These are phyloP conservation scores for Aspergillus ustus DNA, from an alignment of 2,329 filamentous ascomycete genomes.

Conservation along the genomic window DNA sequence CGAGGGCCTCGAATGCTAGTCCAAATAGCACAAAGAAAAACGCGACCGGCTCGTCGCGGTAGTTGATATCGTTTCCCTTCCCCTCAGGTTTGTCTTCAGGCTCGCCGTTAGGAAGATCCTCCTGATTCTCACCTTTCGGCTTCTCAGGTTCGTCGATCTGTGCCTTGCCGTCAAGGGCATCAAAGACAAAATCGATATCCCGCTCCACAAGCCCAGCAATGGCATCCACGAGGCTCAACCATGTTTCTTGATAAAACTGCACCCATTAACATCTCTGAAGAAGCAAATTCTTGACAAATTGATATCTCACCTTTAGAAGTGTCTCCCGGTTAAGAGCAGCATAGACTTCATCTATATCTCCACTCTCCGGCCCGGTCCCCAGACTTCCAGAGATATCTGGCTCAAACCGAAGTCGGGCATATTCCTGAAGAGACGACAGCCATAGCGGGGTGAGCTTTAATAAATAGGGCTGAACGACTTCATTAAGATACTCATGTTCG, in stretches of 20 bases:
- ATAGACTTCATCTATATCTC: slow-evolving; percentile 91
- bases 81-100: slow-evolving; percentile 56
- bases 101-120: slow-evolving; percentile 24
- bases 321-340: slow-evolving; percentile 94
- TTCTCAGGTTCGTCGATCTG: slow-evolving; percentile 36
- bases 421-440: slow-evolving; percentile 91
- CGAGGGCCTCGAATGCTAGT: slow-evolving; percentile 92
- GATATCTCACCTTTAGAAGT: slow-evolving; percentile 65
- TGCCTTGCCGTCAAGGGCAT: slow-evolving; percentile 85
- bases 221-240: slow-evolving; percentile 94
- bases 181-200: slow-evolving; percentile 96
- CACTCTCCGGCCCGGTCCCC: slow-evolving; percentile 78
- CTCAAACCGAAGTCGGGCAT: slow-evolving; percentile 90
- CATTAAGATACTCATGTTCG: slow-evolving; percentile 85
- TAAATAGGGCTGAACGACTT: slow-evolving; percentile 89
- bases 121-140: slow-evolving; percentile 26
- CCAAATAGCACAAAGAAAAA: slow-evolving; percentile 99
- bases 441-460: slow-evolving; percentile 88
- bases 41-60: slow-evolving; percentile 94
- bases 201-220: slow-evolving; percentile 97
- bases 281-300: neutral
- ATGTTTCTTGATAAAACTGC: slow-evolving; percentile 92
- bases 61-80: slow-evolving; percentile 85
- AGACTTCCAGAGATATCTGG: slow-evolving; percentile 94
- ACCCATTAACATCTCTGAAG: neutral